Evolutionary conservation across 1,139 yeast species (phyloP), one percentile per base, ranked within the genome.

Genomic region (Trichomonascaceae sp.): DNA sequence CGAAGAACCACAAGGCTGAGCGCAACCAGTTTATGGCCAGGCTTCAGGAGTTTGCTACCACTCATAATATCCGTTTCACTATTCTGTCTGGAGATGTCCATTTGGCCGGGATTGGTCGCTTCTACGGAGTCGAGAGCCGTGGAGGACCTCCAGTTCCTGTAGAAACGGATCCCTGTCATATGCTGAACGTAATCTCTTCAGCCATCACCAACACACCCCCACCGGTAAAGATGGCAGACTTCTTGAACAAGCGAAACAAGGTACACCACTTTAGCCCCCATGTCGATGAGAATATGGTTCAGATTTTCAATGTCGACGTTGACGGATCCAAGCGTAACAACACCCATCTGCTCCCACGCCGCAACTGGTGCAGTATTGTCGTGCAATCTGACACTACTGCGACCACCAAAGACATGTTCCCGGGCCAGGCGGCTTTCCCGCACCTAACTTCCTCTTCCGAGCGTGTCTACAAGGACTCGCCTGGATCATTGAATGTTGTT

Each of bases 131-230:
- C 41, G 50, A 57, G 11, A 67, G 68, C 42, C 45, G 53, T 4
- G 6, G 9, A 20, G 9, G 23, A 8, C 23, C 11, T 20, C 23
- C 23, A 11, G 53, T 65, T 22, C 58, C 68, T 6, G 85, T 92
- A 0, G 76, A 74, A 45, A 51, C 60, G 20, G 96, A 87, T 55
- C 77, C 80, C 20, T 61, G 92, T 39, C 68, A 84, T 42, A 76
- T 89, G 54, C 70, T 82, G 53, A 89, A 87, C 52, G 72, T 89
- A 25, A 76, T 82, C 32, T 76, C 92, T 14, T 80, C 93, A 8
- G 97, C 97, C 2, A 84, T 87, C 39, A 75, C 79, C 29, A 87
- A 87, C 56, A 76, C 92, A 0, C 95, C 98, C 9, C 97, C 97
- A 2, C 94, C 96, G 1, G 72, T 74, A 51, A 75, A 77, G 13